Base-by-base conservation (phyloP, 345 rosid genomes). In the Salix caprea region DNA sequence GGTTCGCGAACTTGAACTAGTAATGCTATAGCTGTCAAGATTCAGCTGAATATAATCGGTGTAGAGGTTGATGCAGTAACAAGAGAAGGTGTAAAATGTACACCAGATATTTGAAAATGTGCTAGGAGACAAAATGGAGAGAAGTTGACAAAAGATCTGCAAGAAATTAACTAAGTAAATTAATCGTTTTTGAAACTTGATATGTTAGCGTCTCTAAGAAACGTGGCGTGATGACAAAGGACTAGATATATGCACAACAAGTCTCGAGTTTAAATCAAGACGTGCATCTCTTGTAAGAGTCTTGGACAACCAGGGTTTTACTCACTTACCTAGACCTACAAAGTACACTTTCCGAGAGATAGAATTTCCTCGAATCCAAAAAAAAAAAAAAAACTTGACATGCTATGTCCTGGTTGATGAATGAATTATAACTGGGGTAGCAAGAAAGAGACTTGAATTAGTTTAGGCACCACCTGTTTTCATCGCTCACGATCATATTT, bases 141-240 rank as follows among this genome's bases (percentile, higher is more conserved):
- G 44, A 40, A 10, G 23, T n/a, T 56, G 14, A n/a, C 24, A 8
- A n/a, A 56, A 9, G 62, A n/a, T 56, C 28, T n/a, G 14, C 62
- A n/a, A 23, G 23, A 10, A n/a, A 56, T 56, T 50, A 50, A 50
- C 58, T 50, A 7, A 50, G n/a, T 50, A 18, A 50, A 50, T 50
- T 56, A n/a, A 9, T 56, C 5, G 23, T 1, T 21, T 13, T 56
- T 50, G n/a, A 50, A 16, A 6, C 19, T 50, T 18, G 23, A 56
- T 14, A 34, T 34, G 36, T 6, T 34, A 32, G 34, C 34, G 34
- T 32, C 34, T 30, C 32, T 2, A 30, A 30, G 32, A 0, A 30
- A 2, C 32, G 4, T 30, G 0, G 4, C 0, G 4, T 30, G 4
- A 30, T 30, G 32, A 0, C 0, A 30, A 30, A 30, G 0, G 4